Conservation (phyloP, 768 basidiomycete genomes). For the Suillus plorans region DNA sequence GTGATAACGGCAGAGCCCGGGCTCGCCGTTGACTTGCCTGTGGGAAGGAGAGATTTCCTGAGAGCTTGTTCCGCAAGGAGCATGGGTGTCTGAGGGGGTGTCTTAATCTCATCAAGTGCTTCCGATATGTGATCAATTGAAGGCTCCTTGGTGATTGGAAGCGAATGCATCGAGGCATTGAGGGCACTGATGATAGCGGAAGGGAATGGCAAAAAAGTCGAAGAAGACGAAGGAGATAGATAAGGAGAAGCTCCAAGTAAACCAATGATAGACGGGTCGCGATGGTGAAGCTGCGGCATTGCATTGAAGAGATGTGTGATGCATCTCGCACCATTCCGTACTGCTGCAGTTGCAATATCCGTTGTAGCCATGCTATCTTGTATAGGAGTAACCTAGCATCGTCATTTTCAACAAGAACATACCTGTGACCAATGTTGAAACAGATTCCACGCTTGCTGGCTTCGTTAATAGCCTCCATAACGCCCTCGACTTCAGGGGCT, state of each 20-base stretch:
- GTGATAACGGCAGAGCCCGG: slow-evolving; percentile 8
- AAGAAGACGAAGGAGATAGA: slow-evolving; percentile 43
- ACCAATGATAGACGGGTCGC: slow-evolving; percentile 90
- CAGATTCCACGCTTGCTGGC: slow-evolving; percentile 65
- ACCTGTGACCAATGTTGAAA: slow-evolving; percentile 92
- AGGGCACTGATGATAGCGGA: slow-evolving; percentile 15
- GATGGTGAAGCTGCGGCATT: slow-evolving; percentile 87
- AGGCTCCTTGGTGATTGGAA: slow-evolving; percentile 15
- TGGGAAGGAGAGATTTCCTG: background rate
- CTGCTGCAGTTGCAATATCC: slow-evolving; percentile 67
- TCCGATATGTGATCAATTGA: slow-evolving; percentile 43
- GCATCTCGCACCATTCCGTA: slow-evolving; percentile 72
- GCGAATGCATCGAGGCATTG: slow-evolving; percentile 10
- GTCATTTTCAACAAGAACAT: slow-evolving; percentile 11
- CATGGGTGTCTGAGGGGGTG: slow-evolving; percentile 54
- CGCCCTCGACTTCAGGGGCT: slow-evolving; percentile 85
- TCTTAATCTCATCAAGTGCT: slow-evolving; percentile 59
- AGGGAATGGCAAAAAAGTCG: slow-evolving; percentile 25
- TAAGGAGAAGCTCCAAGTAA: slow-evolving; percentile 77
- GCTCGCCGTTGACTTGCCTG: slow-evolving; percentile 4
- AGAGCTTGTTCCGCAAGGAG: slow-evolving; percentile 18
- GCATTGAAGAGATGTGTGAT: slow-evolving; percentile 95
- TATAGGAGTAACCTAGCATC: background rate
- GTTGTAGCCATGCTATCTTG: slow-evolving; percentile 66
- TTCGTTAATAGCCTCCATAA: slow-evolving; percentile 65